Conservation (phyloP, 148 eudicot species). For the Cornus suecica region DNA sequence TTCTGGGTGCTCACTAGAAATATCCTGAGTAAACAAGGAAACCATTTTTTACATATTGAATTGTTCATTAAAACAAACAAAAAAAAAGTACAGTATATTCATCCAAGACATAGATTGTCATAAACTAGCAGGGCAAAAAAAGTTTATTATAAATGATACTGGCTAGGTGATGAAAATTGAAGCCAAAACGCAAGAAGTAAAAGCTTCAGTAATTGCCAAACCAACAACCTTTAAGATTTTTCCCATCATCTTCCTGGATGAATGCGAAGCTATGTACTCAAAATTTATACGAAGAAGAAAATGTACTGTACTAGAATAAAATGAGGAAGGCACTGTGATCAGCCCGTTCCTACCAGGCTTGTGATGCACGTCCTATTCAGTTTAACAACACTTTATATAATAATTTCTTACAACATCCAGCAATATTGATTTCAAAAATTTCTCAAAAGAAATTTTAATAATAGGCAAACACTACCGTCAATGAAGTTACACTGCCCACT, state of each 20-base stretch:
- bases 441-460: too few species aligned
- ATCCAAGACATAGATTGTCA: too few species aligned
- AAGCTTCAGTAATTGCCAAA: neutral
- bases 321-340: neutral
- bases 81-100: neutral
- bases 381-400: too few species aligned
- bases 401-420: neutral
- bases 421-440: neutral
- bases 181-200: neutral
- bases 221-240: neutral
- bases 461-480: neutral
- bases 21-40: constrained; percentile 54
- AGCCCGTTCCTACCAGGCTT: too few species aligned
- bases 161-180: neutral
- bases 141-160: neutral
- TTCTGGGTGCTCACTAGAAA: constrained; percentile 94
- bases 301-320: neutral
- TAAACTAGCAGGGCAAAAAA: too few species aligned
- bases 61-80: neutral
- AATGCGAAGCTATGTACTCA: neutral
- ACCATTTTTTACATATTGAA: neutral
- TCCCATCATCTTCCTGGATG: neutral
- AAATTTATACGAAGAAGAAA: neutral
- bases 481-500: neutral
- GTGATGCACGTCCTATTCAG: too few species aligned